Conservation (phyloP, 73 alveolate species). For the Symbiodinium pilosum region DNA sequence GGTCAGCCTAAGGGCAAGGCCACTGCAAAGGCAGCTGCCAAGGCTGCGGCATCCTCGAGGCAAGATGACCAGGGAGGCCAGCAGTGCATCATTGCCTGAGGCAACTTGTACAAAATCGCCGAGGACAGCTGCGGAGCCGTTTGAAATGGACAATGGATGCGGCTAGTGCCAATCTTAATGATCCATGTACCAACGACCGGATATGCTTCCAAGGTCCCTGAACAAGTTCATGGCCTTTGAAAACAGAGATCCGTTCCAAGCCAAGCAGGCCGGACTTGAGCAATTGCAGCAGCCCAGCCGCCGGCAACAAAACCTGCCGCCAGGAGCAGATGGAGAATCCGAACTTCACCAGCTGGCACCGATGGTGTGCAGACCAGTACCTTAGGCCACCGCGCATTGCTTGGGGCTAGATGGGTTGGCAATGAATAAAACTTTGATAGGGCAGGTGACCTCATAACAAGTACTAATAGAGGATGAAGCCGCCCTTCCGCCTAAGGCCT, state of each 20-base stretch:
- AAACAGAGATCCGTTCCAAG: slow-evolving; percentile 97
- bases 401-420: neutral
- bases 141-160: too few species aligned
- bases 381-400: slow-evolving; percentile 55
- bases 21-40: slow-evolving; percentile 53
- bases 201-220: slow-evolving; percentile 94
- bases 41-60: neutral
- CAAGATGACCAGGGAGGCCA: slow-evolving; percentile 4
- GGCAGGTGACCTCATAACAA: neutral
- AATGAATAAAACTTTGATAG: neutral
- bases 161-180: too few species aligned
- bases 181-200: too few species aligned
- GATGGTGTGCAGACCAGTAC: slow-evolving; percentile 92
- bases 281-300: too few species aligned
- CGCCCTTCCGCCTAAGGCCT: neutral
- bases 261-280: slow-evolving; percentile 93
- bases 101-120: neutral
- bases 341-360: slow-evolving; percentile 83
- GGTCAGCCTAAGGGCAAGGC: slow-evolving; percentile 21
- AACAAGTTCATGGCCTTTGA: slow-evolving; percentile 97
- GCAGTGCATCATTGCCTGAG: neutral
- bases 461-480: neutral
- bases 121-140: neutral
- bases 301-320: too few species aligned
- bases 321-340: slow-evolving; percentile 95